Base-by-base conservation (phyloP, 202 grass and related monocot genomes). In the Hordeum pubiflorum region DNA sequence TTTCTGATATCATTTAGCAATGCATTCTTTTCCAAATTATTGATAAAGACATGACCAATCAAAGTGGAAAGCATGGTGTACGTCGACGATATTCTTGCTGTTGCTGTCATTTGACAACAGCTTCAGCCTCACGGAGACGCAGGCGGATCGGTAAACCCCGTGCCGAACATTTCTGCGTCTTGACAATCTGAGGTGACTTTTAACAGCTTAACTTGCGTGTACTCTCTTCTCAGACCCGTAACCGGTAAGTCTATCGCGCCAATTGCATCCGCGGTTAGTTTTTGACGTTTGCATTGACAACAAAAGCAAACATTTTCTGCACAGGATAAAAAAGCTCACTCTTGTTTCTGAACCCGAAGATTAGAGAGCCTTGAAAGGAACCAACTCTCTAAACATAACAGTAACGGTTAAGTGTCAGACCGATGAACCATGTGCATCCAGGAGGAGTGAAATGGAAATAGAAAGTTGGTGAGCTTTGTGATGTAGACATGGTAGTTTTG, bases 151-250 rank as follows among this genome's bases (percentile, higher is more conserved):
- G 56, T 62, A 84, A 36, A 81, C n/a, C 71, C 64, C 15, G 17
- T 0, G 77, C 44, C 7, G 10, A 88, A 76, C 77, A 70, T 81
- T 41, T 73, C 63, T 81, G 46, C 9, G 11, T 44, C 20, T 64
- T 81, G 57, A 77, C 68, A 71, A 52, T 12, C 60, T 26, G 6
- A 65, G 55, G 65, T 21, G 7, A 38, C 36, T 38, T 38, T 38
- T 54, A 54, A 8, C 50, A 18, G 50, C 18, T 6, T 54, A 54
- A 54, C 50, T 54, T 54, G 50, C 50, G 50, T 54, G n/a, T n/a
- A n/a, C n/a, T n/a, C 50, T 32, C 26, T 62, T 52, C 48, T 52
- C 48, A 0, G 11, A 1, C 23, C 24, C 1, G 11, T 27, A 12
- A 29, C 21, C 22, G 58, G 10, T 52, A 52, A 18, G 15, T 18